A percentile compares a stretch with the other conserved stretches of the same genome.
Evolutionary conservation across 2,329 filamentous ascomycete genomes (phyloP).

Genomic region (Ophiostoma ulmi): DNA sequence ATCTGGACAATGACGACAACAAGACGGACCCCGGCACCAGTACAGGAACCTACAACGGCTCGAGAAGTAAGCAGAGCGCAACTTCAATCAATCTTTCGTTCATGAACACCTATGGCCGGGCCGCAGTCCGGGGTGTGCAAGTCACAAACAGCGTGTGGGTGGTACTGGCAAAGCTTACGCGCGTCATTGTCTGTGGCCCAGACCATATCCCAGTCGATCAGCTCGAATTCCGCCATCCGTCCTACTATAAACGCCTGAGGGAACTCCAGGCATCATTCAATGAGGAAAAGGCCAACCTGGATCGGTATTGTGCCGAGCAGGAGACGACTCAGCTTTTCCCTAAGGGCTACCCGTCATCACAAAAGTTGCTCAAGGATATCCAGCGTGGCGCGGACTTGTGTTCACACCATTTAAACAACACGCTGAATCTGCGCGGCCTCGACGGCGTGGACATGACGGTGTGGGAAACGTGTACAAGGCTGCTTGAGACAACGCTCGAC

Average conservation of each 20-base stretch:
- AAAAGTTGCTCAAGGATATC: neutral
- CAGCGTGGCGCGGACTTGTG: neutral
- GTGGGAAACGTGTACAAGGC: neutral
- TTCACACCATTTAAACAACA: neutral
- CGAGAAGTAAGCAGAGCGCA: neutral
- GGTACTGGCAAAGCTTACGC: slow-evolving; percentile 6
- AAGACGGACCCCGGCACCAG: neutral
- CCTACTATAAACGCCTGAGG: neutral
- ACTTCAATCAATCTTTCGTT: neutral
- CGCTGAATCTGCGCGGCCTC: neutral
- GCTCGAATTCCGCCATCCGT: neutral
- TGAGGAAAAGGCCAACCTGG: neutral
- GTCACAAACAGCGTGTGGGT: neutral
- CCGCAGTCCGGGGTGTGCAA: neutral
- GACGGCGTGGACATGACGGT: neutral
- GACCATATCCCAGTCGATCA: neutral
- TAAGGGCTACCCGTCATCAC: neutral
- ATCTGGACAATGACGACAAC: neutral
- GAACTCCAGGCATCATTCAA: neutral
- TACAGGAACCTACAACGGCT: neutral
- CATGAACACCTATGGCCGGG: neutral
- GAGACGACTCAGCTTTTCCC: neutral
- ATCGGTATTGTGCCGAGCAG: neutral
- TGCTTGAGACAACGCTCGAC: slow-evolving; percentile 4
- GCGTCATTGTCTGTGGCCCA: neutral